A percentile compares a stretch with the other conserved stretches of the same genome.
phyloP scores from a whole-genome alignment of 345 rosid species.

The Lagerstroemia speciosa region DNA sequence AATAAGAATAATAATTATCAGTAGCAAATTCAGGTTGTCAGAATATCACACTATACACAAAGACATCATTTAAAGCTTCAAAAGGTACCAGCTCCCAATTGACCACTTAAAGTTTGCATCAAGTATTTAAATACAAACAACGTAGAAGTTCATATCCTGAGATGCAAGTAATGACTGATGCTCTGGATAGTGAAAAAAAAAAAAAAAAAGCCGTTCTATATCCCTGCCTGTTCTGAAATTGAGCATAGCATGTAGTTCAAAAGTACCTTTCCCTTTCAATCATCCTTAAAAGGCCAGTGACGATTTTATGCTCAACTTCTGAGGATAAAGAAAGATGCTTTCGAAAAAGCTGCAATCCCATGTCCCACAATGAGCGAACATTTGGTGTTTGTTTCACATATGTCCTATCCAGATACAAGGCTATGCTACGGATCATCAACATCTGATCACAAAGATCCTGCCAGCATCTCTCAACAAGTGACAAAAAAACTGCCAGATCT shows the following conservation, averaged over 20 bases:
- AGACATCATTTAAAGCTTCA: background rate
- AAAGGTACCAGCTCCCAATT: background rate
- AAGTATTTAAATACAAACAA: background rate
- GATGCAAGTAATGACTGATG: background rate
- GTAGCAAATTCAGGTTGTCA: background rate
- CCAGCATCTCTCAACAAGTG: slow-evolving; percentile 92
- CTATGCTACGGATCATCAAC: slow-evolving; percentile 94
- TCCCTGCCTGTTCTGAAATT: background rate
- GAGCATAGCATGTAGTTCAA: background rate
- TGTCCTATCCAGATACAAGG: slow-evolving; percentile 82
- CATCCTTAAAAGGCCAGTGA: slow-evolving; percentile 84
- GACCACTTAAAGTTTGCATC: background rate
- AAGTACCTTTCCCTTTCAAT: slow-evolving; percentile 90
- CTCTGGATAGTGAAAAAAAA: too few relatives aligned
- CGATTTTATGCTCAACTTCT: slow-evolving; percentile 95
- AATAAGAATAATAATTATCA: background rate
- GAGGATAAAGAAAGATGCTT: slow-evolving; percentile 71
- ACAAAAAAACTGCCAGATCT: slow-evolving; percentile 80
- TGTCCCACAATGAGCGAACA: slow-evolving; percentile 89
- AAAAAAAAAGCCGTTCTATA: background rate
- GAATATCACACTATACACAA: background rate
- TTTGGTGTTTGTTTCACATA: slow-evolving; percentile 82
- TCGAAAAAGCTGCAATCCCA: slow-evolving; percentile 94
- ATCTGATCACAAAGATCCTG: slow-evolving; percentile 91
- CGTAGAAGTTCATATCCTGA: background rate